These are phyloP conservation scores for Debaryomyces sp. DNA, from an alignment of 1,139 yeast species.

Conservation along the genomic window DNA sequence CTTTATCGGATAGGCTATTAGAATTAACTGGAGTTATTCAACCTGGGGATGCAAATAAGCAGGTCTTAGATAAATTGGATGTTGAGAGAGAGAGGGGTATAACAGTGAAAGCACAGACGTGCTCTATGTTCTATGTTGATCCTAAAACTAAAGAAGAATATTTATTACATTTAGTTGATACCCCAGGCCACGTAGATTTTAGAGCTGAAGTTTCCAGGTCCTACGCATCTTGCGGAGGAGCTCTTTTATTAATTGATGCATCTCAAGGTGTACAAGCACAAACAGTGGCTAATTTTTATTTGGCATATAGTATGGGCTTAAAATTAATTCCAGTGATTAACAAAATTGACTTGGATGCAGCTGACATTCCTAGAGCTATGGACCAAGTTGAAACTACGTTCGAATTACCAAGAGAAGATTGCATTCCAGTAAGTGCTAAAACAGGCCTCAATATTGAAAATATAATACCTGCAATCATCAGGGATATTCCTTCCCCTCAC, in stretches of 20 bases:
- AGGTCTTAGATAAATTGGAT: constrained; percentile 86
- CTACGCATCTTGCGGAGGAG: constrained; percentile 96
- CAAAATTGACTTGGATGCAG: constrained; percentile 87
- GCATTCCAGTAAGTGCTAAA: constrained; percentile 89
- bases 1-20: constrained; percentile 81
- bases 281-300: constrained; percentile 91
- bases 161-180: constrained; percentile 86
- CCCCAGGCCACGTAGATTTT: constrained; percentile 98
- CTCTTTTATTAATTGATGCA: constrained; percentile 87
- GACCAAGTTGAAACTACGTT: constrained; percentile 85
- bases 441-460: constrained; percentile 79
- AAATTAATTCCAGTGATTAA: constrained; percentile 87
- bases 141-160: constrained; percentile 64
- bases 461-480: constrained; percentile 78
- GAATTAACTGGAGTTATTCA: constrained; percentile 90
- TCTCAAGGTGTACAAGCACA: constrained; percentile 97
- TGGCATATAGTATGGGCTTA: constrained; percentile 85
- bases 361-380: constrained; percentile 78
- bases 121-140: constrained; percentile 84
- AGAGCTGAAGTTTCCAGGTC: constrained; percentile 91
- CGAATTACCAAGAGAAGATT: constrained; percentile 74
- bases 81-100: constrained; percentile 96
- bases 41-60: constrained; percentile 73
- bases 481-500: constrained; percentile 70
- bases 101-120: constrained; percentile 96